Conservation (phyloP, 805 yeast species). For the Wickerhamomyces xylosicus region DNA sequence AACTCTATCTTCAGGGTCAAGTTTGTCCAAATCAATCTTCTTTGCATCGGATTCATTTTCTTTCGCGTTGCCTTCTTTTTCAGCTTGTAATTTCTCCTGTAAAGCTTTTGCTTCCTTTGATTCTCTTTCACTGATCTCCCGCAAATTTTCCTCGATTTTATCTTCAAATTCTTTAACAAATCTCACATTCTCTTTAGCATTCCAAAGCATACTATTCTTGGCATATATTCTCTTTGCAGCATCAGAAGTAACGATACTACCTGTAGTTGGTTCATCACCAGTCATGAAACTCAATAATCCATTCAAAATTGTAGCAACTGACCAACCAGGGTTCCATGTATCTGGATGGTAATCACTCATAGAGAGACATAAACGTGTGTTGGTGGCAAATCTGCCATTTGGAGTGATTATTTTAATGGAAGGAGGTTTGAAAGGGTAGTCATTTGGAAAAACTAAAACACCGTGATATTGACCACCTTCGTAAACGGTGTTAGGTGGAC, state of each 20-base stretch:
- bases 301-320: slow-evolving; percentile 77
- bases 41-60: background rate
- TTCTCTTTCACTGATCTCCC: slow-evolving; percentile 18
- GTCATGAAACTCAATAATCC: slow-evolving; percentile 92
- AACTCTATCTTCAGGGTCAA: slow-evolving; percentile 57
- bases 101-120: slow-evolving; percentile 1
- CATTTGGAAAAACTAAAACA: slow-evolving; percentile 68
- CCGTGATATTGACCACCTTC: slow-evolving; percentile 87
- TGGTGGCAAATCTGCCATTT: slow-evolving; percentile 75
- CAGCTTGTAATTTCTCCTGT: slow-evolving; percentile 21
- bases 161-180: slow-evolving; percentile 66
- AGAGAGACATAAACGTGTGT: slow-evolving; percentile 76
- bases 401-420: slow-evolving; percentile 86
- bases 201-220: slow-evolving; percentile 47
- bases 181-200: slow-evolving; percentile 40
- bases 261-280: slow-evolving; percentile 75
- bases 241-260: slow-evolving; percentile 61
- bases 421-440: slow-evolving; percentile 90
- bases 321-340: slow-evolving; percentile 96
- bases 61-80: slow-evolving; percentile 1
- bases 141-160: slow-evolving; percentile 28
- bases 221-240: slow-evolving; percentile 49
- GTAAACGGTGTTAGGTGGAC: slow-evolving; percentile 87
- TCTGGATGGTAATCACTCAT: slow-evolving; percentile 95
- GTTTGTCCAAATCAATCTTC: slow-evolving; percentile 24